Evolutionary conservation across 371 early-diverging fungal species (phyloP).

Genomic region (Mucor circinelloides): DNA sequence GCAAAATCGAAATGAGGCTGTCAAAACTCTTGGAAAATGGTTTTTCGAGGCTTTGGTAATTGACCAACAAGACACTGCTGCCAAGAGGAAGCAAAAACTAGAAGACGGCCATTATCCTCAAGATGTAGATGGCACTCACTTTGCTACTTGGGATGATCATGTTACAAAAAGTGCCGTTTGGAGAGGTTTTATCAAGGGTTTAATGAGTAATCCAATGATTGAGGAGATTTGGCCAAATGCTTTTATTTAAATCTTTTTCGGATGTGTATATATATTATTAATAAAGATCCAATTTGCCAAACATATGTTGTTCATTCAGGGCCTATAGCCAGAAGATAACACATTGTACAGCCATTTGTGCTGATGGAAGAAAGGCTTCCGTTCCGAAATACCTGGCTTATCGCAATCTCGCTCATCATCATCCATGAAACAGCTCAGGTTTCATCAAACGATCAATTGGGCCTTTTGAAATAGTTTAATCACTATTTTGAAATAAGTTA

Average conservation of each 20-base stretch:
- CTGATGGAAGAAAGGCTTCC: too few relatives aligned
- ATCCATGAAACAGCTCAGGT: too few relatives aligned
- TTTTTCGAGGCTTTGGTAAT: slow-evolving; percentile 39
- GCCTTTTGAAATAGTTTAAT: too few relatives aligned
- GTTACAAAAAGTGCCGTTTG: slow-evolving; percentile 43
- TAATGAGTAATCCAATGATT: slow-evolving; percentile 52
- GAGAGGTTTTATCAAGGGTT: slow-evolving; percentile 52
- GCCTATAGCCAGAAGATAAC: too few relatives aligned
- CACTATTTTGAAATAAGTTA: too few relatives aligned
- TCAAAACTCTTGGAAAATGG: slow-evolving; percentile 25
- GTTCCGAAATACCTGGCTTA: too few relatives aligned
- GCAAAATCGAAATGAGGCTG: slow-evolving; percentile 27
- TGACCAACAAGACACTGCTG: slow-evolving; percentile 24
- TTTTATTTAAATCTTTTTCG: slow-evolving; percentile 15
- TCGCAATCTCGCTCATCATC: too few relatives aligned
- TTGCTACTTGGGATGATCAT: slow-evolving; percentile 34
- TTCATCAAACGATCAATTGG: too few relatives aligned
- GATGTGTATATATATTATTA: neutral
- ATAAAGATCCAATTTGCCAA: neutral
- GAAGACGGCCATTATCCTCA: slow-evolving; percentile 6
- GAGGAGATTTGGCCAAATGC: slow-evolving; percentile 52
- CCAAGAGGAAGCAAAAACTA: slow-evolving; percentile 1
- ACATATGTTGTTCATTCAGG: neutral
- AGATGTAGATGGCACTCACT: slow-evolving; percentile 17
- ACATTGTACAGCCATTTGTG: too few relatives aligned